Percentiles rank a stretch among this genome's conserved stretches.
Evolutionary conservation across 768 basidiomycete species (phyloP).

Genomic region (Psilocybe subaeruginosa): DNA sequence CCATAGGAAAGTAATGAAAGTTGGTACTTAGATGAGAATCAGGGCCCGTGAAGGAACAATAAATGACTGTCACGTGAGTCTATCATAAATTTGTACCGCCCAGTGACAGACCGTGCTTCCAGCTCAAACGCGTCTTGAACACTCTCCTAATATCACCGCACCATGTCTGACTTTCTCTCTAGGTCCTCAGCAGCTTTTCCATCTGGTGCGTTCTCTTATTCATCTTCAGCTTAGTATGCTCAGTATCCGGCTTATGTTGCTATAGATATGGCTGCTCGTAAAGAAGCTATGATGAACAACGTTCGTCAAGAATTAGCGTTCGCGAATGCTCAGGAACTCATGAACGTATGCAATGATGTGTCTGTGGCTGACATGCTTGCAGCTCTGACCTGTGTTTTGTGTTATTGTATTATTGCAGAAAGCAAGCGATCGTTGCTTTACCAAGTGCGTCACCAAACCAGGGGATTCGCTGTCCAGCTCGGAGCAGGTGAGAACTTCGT

Average conservation of each 20-base stretch:
- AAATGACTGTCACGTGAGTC: background rate
- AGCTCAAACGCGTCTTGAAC: constrained; percentile 7
- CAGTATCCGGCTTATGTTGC: background rate
- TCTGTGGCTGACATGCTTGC: background rate
- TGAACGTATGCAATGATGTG: constrained; percentile 54
- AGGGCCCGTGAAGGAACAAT: background rate
- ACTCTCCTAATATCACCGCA: background rate
- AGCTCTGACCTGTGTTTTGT: background rate
- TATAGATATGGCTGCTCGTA: constrained; percentile 48
- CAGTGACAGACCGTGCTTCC: background rate
- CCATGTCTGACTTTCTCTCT: constrained; percentile 60
- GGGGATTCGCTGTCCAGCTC: constrained; percentile 66
- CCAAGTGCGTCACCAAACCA: constrained; percentile 79
- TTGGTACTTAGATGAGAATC: background rate
- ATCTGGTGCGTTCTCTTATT: constrained; percentile 25
- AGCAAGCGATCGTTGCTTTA: constrained; percentile 77
- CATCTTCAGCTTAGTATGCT: background rate
- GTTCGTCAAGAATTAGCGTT: constrained; percentile 74
- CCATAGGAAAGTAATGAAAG: constrained; percentile 47
- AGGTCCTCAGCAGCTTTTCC: constrained; percentile 31
- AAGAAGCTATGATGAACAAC: constrained; percentile 62
- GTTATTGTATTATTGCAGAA: constrained; percentile 48
- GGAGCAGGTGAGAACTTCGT: constrained; percentile 59
- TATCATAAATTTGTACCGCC: background rate
- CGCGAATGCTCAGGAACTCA: constrained; percentile 79